Conservation (phyloP, 441 rosid genomes). For the Populus hybrid region DNA sequence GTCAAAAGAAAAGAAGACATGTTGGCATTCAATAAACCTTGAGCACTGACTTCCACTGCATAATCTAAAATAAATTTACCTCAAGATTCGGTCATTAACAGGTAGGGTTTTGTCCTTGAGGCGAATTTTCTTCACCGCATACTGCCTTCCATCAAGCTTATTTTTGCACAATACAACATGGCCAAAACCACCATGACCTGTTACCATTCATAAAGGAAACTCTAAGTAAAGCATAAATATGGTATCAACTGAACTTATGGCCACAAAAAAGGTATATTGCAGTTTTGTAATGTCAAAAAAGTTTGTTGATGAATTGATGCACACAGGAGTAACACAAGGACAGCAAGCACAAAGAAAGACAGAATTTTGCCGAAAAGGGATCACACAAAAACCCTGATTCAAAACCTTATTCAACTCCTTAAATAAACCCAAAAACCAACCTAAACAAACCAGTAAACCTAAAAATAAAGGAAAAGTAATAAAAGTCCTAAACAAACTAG, state of each 20-base stretch:
- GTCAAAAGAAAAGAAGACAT: background rate
- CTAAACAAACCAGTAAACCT: too few species aligned
- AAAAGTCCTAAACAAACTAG: too few species aligned
- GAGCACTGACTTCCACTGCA: slow-evolving; percentile 10
- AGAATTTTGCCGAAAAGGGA: background rate
- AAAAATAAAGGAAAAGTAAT: too few species aligned
- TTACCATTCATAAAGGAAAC: slow-evolving; percentile 19
- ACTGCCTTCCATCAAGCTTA: slow-evolving; percentile 97
- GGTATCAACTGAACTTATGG: background rate
- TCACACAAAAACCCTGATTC: background rate
- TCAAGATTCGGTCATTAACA: slow-evolving; percentile 67
- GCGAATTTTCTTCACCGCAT: slow-evolving; percentile 96
- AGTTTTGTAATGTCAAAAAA: background rate
- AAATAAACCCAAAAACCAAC: too few species aligned
- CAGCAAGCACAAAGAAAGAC: too few species aligned
- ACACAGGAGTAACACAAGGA: too few species aligned
- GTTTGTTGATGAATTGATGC: too few species aligned
- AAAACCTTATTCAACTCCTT: too few species aligned
- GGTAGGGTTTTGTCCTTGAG: slow-evolving; percentile 85
- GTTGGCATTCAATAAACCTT: background rate
- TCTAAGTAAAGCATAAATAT: slow-evolving; percentile 13
- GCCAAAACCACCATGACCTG: slow-evolving; percentile 98
- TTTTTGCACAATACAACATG: slow-evolving; percentile 95
- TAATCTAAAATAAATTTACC: slow-evolving; percentile 44
- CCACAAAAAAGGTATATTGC: slow-evolving; percentile 1